Evolutionary conservation across 768 basidiomycete species (phyloP).

Genomic region (Cantharellus anzutake): DNA sequence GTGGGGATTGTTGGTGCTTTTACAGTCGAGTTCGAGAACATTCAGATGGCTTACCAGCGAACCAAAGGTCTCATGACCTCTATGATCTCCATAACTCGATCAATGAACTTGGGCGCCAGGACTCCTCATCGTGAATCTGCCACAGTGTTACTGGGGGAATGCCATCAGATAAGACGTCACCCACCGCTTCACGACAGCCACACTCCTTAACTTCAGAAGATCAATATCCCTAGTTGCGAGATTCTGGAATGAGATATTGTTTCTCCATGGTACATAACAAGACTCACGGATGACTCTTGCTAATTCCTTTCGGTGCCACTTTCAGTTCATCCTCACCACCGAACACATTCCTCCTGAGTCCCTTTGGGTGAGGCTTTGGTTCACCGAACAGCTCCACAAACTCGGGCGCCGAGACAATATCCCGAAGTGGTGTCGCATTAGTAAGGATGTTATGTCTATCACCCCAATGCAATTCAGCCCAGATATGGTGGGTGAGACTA

Average conservation of each 20-base stretch:
- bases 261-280: not conserved
- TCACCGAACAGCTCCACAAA: slow-evolving; percentile 69
- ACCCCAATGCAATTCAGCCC: too few species aligned
- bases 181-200: slow-evolving; percentile 47
- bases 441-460: slow-evolving; percentile 29
- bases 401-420: slow-evolving; percentile 40
- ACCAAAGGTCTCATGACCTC: slow-evolving; percentile 53
- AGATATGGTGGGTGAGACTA: not conserved
- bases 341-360: slow-evolving; percentile 57
- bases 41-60: slow-evolving; percentile 35
- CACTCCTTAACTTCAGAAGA: slow-evolving; percentile 64
- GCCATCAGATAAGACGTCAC: slow-evolving; percentile 6
- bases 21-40: too few species aligned
- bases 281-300: slow-evolving; percentile 56
- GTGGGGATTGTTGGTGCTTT: too few species aligned
- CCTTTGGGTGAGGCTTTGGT: slow-evolving; percentile 39
- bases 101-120: slow-evolving; percentile 41
- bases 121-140: slow-evolving; percentile 68
- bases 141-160: slow-evolving; percentile 2
- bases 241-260: not conserved
- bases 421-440: slow-evolving; percentile 40
- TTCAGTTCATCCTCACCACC: slow-evolving; percentile 79
- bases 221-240: slow-evolving; percentile 59
- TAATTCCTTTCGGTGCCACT: slow-evolving; percentile 76
- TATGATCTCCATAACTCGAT: slow-evolving; percentile 35